A percentile compares a stretch with the other conserved stretches of the same genome.
These are phyloP conservation scores for Pachysandra terminalis DNA, from an alignment of 164 flowering plant genomes.

Conservation along the genomic window DNA sequence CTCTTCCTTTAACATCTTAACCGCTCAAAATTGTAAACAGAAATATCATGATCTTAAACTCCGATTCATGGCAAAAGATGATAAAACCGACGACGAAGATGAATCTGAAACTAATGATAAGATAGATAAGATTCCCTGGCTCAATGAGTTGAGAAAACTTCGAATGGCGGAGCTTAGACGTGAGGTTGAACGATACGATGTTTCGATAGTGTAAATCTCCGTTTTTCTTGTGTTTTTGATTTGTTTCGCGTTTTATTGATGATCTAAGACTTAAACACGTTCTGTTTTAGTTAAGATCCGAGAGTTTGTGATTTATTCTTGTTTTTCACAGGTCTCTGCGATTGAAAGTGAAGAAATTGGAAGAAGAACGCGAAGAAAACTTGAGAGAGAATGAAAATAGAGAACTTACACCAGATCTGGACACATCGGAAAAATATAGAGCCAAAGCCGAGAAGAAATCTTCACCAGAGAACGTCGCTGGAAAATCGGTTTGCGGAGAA, in stretches of 20 bases:
- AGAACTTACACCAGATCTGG: slow-evolving; percentile 62
- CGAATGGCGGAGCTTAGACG: slow-evolving; percentile 53
- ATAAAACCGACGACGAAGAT: not conserved
- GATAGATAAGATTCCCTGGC: slow-evolving; percentile 30
- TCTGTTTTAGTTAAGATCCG: slow-evolving; percentile 11
- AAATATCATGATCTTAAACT: slow-evolving; percentile 40
- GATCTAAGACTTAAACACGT: slow-evolving; percentile 2
- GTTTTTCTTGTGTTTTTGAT: not conserved
- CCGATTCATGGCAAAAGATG: not conserved
- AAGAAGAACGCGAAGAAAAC: slow-evolving; percentile 58
- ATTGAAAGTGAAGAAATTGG: slow-evolving; percentile 68
- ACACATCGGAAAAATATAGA: slow-evolving; percentile 22
- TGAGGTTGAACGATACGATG: slow-evolving; percentile 47
- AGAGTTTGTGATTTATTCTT: slow-evolving; percentile 7
- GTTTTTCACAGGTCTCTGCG: slow-evolving; percentile 36
- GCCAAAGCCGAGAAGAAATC: slow-evolving; percentile 15
- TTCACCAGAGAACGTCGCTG: slow-evolving; percentile 13
- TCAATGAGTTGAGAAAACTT: slow-evolving; percentile 49
- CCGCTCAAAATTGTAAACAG: slow-evolving; percentile 29
- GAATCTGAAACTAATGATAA: slow-evolving; percentile 2
- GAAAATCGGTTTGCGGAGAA: slow-evolving; percentile 23
- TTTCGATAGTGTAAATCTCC: slow-evolving; percentile 44
- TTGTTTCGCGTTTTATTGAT: not conserved
- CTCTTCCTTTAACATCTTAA: slow-evolving; percentile 22
- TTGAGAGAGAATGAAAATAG: slow-evolving; percentile 15